Percentiles rank a stretch among this genome's conserved stretches.
Conservation (phyloP, 208 protist species). For the Crithidia expoeki region DNA sequence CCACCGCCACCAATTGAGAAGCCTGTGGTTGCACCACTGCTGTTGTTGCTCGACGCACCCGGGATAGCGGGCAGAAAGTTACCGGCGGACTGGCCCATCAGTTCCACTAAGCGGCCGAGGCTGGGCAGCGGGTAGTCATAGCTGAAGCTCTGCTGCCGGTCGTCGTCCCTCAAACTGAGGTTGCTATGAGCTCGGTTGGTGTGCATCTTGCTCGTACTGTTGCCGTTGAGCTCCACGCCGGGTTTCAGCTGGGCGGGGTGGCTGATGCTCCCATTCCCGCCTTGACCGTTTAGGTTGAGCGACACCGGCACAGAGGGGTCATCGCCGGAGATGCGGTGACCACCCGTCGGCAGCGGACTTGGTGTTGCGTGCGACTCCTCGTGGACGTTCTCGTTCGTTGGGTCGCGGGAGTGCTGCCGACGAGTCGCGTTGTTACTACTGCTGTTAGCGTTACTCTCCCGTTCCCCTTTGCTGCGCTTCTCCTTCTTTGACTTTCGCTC, state of each 20-base stretch:
- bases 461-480: too few relatives aligned
- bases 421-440: not conserved
- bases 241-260: not conserved
- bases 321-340: not conserved
- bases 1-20: too few relatives aligned
- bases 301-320: not conserved
- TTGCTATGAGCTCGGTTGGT: not conserved
- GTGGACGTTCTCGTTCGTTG: not conserved
- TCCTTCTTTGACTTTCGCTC: conserved; percentile 22
- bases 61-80: conserved; percentile 29
- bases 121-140: conserved; percentile 8
- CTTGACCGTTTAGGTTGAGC: not conserved
- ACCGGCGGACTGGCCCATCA: not conserved
- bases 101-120: not conserved
- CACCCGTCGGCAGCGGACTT: not conserved
- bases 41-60: not conserved
- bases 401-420: conserved; percentile 5
- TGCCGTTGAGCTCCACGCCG: too few relatives aligned
- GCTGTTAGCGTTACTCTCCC: too few relatives aligned
- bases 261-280: not conserved
- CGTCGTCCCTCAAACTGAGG: conserved; percentile 14
- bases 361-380: not conserved
- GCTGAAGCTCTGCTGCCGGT: conserved; percentile 17
- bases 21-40: not conserved
- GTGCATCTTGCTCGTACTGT: too few relatives aligned